Base-by-base conservation (phyloP, 75 land plant species). In the Picea glauca region DNA sequence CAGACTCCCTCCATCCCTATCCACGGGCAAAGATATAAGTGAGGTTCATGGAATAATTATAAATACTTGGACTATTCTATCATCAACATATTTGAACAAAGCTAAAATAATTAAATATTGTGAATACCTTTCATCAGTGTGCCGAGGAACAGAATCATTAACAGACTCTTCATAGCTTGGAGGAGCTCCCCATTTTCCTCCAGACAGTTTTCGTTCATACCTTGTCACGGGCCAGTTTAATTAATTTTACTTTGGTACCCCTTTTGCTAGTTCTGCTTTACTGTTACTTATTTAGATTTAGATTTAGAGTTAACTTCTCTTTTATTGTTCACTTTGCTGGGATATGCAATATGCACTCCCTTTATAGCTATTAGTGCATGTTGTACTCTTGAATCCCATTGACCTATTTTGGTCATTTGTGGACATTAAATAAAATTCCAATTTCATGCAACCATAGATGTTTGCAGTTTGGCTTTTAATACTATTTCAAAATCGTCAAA, bases 101-200 rank as follows among this genome's bases (percentile, higher is more conserved):
- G 40, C 4, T 35, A 50, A 58, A 75, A 1, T 43, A 13, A 58
- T 30, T 1, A 31, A 31, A 17, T 30, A 15, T 74, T 57, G 33
- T 26, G 11, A 31, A 38, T 80, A 93, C 93, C 89, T 88, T 57
- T 88, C 93, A 79, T 87, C 89, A 32, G 61, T 60, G 67, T 46
- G 77, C 26, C 79, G 86, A 20, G 81, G 86, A 21, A 70, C 86
- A 67, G 87, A 70, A n/a, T 82, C 87, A 60, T 79, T 77, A 23
- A 84, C 82, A 61, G 89, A 91, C 57, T 96, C 99, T 79, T 96
- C 99, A 87, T 96, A 96, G 60, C 87, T 88, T 30, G 99, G 97
- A 79, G 98, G 98, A 57, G 91, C 91, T 80, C 78, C 82, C 78
- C 81, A 75, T 74, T 78, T 85, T 57, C 79, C 84, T 60, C 79